Conservation (phyloP, 768 basidiomycete genomes). For the Agaricus blazei region DNA sequence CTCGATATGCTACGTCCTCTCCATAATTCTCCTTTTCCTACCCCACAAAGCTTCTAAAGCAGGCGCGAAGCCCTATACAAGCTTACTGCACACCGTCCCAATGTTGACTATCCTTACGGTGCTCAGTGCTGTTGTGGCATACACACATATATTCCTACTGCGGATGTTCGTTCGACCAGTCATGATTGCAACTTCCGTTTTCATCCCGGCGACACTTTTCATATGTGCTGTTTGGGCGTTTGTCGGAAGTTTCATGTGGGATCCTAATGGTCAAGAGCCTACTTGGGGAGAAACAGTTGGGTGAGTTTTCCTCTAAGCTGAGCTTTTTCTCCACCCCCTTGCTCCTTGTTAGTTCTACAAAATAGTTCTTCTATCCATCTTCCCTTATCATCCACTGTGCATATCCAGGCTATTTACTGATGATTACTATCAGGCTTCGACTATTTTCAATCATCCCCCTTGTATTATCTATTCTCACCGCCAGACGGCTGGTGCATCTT, state of each 20-base stretch:
- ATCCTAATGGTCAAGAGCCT: conserved; percentile 34
- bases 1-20: conserved; percentile 55
- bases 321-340: neutral
- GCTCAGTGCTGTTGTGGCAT: conserved; percentile 65
- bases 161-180: conserved; percentile 82
- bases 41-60: conserved; percentile 37
- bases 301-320: conserved; percentile 32
- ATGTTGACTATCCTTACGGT: conserved; percentile 69
- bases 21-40: conserved; percentile 61
- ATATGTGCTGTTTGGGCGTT: conserved; percentile 80
- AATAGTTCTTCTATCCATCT: neutral
- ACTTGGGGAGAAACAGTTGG: conserved; percentile 83
- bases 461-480: conserved; percentile 62
- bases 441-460: conserved; percentile 77
- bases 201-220: conserved; percentile 69
- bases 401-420: neutral
- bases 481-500: conserved; percentile 66
- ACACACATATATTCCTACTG: conserved; percentile 69
- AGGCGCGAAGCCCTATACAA: conserved; percentile 50
- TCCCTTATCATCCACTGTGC: neutral
- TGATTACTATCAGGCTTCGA: conserved; percentile 46
- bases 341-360: too few relatives aligned
- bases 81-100: conserved; percentile 73
- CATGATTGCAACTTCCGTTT: conserved; percentile 71
- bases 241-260: conserved; percentile 69